phyloP scores from a whole-genome alignment of 2,329 filamentous ascomycete species.

The Aspergillus sp. region DNA sequence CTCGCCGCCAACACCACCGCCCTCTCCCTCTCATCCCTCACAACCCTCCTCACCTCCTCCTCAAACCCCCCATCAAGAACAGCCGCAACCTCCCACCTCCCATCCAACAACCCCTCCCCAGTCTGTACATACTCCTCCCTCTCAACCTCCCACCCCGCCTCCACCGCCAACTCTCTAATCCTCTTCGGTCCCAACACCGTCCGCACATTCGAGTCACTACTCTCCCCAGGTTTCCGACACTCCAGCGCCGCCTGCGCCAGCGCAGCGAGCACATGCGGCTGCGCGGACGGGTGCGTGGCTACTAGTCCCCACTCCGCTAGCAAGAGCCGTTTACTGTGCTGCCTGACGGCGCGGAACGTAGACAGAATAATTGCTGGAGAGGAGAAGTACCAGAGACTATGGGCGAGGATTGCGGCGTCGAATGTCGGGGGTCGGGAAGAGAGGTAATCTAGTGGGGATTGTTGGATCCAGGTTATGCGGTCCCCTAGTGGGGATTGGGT shows the following conservation, averaged over 20 bases:
- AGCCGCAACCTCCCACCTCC: conserved; percentile 48
- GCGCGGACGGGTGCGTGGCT: conserved; percentile 46
- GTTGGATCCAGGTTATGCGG: conserved; percentile 18
- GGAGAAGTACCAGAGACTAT: conserved; percentile 59
- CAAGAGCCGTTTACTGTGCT: conserved; percentile 35
- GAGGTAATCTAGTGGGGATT: conserved; percentile 28
- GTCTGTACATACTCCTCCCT: conserved; percentile 33
- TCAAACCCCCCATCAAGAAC: conserved; percentile 19
- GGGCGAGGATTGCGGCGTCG: conserved; percentile 32
- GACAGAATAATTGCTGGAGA: conserved; percentile 37
- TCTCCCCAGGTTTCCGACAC: conserved; percentile 3
- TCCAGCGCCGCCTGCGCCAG: conserved; percentile 51
- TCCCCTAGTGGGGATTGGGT: conserved; percentile 13
- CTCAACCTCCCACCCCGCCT: background rate
- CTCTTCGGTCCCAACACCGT: conserved; percentile 47
- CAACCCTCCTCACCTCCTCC: conserved; percentile 8
- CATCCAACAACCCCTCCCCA: conserved; percentile 47
- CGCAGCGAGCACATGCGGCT: conserved; percentile 54
- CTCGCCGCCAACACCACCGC: conserved; percentile 16
- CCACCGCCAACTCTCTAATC: conserved; percentile 40
- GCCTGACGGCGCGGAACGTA: conserved; percentile 43
- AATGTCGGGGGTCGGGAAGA: conserved; percentile 35
- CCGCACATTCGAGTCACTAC: conserved; percentile 51
- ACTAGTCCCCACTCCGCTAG: conserved; percentile 53
- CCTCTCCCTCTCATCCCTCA: conserved; percentile 18